Base-by-base conservation (phyloP, 2,329 filamentous ascomycete species). In the Harringtonia aguacate region DNA sequence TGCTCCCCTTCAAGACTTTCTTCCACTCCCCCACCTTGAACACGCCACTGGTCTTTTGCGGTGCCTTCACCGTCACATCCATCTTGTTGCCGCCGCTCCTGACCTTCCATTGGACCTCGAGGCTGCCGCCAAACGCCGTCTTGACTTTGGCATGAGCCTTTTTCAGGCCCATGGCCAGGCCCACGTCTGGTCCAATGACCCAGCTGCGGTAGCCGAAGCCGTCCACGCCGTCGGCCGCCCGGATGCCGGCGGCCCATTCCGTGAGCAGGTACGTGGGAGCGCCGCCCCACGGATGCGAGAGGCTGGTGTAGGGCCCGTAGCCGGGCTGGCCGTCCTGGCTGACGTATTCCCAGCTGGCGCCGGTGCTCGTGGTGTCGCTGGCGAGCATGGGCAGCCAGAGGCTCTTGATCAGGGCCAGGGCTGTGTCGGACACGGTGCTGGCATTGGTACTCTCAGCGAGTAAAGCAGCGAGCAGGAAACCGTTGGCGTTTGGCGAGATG, bases 401-500 rank as follows among this genome's bases (percentile, higher is more conserved):
- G 8, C 52, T 54, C 22, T 60, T 52, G 0, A 69, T 54, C 1
- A 70, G 54, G 20, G 58, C 51, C 3, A 48, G 52, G 3, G 51
- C 56, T 0, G 54, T 46, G 4, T 53, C 49, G 5, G n/a, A n/a
- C n/a, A n/a, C n/a, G n/a, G n/a, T n/a, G n/a, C n/a, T n/a, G n/a
- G n/a, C n/a, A n/a, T 51, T 57, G 14, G 49, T 52, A 39, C 53
- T 55, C 0, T 55, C 54, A 21, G 52, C 41, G 39, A 64, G 56
- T 0, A 68, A 50, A 0, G 63, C 59, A 34, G 60, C 52, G 6
- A 47, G 8, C n/a, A 70, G 53, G 48, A 69, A 68, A 2, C 65
- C 64, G 13, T 59, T 64, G 21, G 65, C 70, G 50, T 70, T 70
- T 12, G 70, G 67, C 4, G 66, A 68, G 29, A 68, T 61, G n/a